Percentiles rank a stretch among this genome's conserved stretches.
Conservation (phyloP, 306 rosid genomes). For the Vicia faba region DNA sequence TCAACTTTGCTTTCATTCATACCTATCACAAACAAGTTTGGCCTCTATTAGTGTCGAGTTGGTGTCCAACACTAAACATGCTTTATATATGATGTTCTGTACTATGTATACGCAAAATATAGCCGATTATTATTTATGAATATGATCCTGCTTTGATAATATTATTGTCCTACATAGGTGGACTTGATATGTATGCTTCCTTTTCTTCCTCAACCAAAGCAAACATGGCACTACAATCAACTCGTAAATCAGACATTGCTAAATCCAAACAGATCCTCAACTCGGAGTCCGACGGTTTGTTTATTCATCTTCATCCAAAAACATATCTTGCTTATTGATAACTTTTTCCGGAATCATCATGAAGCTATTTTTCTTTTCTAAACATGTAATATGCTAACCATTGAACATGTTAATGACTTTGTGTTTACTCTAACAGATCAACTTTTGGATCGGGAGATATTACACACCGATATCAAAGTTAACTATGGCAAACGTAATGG, state of each 20-base stretch:
- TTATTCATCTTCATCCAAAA: conserved; percentile 29
- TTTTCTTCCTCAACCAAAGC: conserved; percentile 6
- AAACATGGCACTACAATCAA: conserved; percentile 26
- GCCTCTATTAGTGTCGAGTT: not conserved
- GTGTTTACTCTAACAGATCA: conserved; percentile 24
- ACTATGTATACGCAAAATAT: not conserved
- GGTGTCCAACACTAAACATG: not conserved
- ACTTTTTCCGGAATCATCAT: not conserved
- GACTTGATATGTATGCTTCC: conserved; percentile 24
- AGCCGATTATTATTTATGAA: not conserved
- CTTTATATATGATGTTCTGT: not conserved
- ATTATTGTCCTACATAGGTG: conserved; percentile 44
- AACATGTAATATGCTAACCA: not conserved
- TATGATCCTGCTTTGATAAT: conserved; percentile 14
- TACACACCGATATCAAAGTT: too few relatives aligned
- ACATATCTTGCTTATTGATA: not conserved
- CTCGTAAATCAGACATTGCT: not conserved
- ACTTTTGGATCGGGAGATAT: conserved; percentile 23
- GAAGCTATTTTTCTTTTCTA: not conserved
- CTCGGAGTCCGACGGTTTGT: not conserved
- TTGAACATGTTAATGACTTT: not conserved
- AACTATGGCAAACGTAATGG: conserved; percentile 12
- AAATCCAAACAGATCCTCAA: conserved; percentile 24
- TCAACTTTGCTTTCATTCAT: not conserved
- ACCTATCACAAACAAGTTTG: not conserved